A percentile compares a stretch with the other conserved stretches of the same genome.
Conservation (phyloP, 257 asterid genomes). For the Plantago ovata region DNA sequence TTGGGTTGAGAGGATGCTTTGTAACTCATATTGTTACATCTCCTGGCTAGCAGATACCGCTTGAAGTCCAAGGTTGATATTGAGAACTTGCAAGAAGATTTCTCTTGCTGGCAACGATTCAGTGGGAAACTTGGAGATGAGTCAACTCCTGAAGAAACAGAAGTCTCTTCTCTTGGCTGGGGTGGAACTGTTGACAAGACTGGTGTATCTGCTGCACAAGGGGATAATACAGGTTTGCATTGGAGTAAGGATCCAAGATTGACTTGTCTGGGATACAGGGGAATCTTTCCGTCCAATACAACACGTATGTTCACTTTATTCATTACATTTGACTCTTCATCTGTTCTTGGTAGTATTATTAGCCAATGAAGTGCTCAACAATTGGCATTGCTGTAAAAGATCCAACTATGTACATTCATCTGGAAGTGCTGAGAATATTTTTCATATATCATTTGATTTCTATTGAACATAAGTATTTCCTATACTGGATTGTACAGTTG, state of each 20-base stretch:
- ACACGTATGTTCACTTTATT: conserved; percentile 45
- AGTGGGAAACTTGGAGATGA: conserved; percentile 41
- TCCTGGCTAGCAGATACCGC: conserved; percentile 49
- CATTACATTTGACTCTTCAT: conserved; percentile 1
- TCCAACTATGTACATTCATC: background rate
- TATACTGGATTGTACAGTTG: background rate
- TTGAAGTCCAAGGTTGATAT: conserved; percentile 88
- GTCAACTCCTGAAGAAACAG: conserved; percentile 47
- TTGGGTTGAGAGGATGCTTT: background rate
- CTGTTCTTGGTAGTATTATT: background rate
- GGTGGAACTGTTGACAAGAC: conserved; percentile 63
- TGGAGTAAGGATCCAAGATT: conserved; percentile 90
- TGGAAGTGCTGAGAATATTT: background rate
- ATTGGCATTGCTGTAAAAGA: background rate
- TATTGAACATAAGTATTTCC: background rate
- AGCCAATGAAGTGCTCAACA: background rate
- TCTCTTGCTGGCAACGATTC: conserved; percentile 88
- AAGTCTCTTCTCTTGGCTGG: conserved; percentile 64
- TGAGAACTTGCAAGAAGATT: conserved; percentile 57
- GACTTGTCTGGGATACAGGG: conserved; percentile 84
- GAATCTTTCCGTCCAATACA: conserved; percentile 66
- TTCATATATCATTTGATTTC: background rate
- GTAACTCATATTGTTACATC: background rate
- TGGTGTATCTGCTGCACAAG: conserved; percentile 58
- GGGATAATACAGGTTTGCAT: conserved; percentile 57